Base-by-base conservation (phyloP, 2,329 filamentous ascomycete genomes). In the Xylaria sp. region DNA sequence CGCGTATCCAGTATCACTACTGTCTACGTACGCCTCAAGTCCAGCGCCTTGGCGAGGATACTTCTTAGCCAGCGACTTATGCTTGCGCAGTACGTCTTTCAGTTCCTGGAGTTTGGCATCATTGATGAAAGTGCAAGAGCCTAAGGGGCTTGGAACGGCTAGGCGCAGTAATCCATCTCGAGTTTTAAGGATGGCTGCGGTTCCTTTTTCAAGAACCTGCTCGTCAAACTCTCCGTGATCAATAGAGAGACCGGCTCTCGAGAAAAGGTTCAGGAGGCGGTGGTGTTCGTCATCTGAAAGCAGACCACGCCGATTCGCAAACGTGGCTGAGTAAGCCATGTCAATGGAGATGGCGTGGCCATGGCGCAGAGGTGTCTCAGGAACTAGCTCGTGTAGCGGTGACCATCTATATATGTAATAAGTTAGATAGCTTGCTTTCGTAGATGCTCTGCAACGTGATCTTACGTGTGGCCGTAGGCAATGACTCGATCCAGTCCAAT, bases 341-440 rank as follows among this genome's bases (percentile, higher is more conserved):
- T 91, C 89, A 63, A 91, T 89, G 2, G 86, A 89, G 67, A 91
- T 91, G 66, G 89, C 89, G 71, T 91, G 89, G 3, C 89, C 89
- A 72, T 91, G 89, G 41, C 88, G 85, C 43, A 91, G 82, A 0
- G 88, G 88, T 0, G 87, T 86, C 52, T 88, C 83, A 0, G 89
- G 88, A 0, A 89, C 81, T 9, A 92, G 82, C 75, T 91, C 89
- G 71, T 91, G 87, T 5, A 90, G 80, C 19, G 88, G 89, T 3
- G 87, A 90, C 88, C 89, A 91, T 6, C 83, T 86, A 43, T 29
- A 43, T 9, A 25, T 2, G 15, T 8, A 43, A 31, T 15, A 9
- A 25, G 8, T 60, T 8, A 52, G 46, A 35, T 10, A 5, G 33
- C 11, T 19, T 8, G 41, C 58, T 69, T 48, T 10, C 8, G n/a